Percentiles rank a stretch among this genome's conserved stretches.
phyloP scores from a whole-genome alignment of 768 basidiomycete species.

The Pleurotus pulmonarius region DNA sequence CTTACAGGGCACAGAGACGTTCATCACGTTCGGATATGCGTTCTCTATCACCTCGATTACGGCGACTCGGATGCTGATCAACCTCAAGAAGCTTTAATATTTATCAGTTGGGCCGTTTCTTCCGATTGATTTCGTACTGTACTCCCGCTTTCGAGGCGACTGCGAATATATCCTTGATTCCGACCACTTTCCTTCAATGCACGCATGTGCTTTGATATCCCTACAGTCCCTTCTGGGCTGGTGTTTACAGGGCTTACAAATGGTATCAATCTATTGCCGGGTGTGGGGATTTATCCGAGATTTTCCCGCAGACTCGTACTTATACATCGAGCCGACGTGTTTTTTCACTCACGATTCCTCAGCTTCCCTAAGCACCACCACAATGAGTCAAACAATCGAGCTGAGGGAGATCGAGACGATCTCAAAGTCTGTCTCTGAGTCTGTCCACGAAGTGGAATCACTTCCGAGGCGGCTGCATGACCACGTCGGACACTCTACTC shows the following conservation, averaged over 20 bases:
- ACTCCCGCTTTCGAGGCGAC: too few relatives aligned
- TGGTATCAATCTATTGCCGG: too few relatives aligned
- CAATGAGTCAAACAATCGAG: constrained; percentile 7
- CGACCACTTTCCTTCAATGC: too few relatives aligned
- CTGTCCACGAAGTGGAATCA: background rate
- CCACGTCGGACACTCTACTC: background rate
- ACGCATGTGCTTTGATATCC: too few relatives aligned
- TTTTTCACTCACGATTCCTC: background rate
- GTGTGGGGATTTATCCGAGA: background rate
- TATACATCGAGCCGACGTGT: background rate
- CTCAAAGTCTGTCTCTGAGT: background rate
- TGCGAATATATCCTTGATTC: too few relatives aligned
- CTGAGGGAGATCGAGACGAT: constrained; percentile 1
- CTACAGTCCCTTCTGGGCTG: too few relatives aligned
- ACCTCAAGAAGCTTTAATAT: background rate
- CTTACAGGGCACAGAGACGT: background rate
- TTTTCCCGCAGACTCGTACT: background rate
- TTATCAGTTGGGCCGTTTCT: too few relatives aligned
- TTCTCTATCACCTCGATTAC: background rate
- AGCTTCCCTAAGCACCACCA: background rate
- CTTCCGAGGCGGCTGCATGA: background rate
- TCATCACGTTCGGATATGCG: background rate
- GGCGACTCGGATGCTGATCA: background rate
- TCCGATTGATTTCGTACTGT: too few relatives aligned
- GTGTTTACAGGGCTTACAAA: too few relatives aligned